Percentiles rank a stretch among this genome's conserved stretches.
Conservation (phyloP, 768 basidiomycete genomes). For the Serpula lacrymans region DNA sequence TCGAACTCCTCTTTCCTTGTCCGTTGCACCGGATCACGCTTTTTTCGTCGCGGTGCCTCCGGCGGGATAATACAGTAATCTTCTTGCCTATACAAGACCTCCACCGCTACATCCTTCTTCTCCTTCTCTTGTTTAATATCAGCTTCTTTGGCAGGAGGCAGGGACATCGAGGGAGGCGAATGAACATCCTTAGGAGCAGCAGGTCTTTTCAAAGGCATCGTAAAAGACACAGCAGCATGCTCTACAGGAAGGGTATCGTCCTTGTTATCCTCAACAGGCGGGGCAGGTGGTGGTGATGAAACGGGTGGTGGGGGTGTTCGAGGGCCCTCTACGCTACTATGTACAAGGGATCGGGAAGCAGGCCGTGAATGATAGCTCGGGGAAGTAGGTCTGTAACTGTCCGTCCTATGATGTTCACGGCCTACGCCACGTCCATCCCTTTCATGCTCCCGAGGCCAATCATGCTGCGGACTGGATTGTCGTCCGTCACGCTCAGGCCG, state of each 20-base stretch:
- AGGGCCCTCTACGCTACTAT: constrained; percentile 10
- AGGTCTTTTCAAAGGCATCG: constrained; percentile 41
- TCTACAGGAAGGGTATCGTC: constrained; percentile 30
- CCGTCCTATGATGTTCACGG: constrained; percentile 5
- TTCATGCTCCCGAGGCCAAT: constrained; percentile 11
- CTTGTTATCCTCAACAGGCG: constrained; percentile 31
- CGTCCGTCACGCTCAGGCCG: constrained; percentile 10
- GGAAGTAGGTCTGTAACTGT: constrained; percentile 7
- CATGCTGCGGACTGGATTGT: constrained; percentile 5
- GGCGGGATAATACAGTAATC: not conserved
- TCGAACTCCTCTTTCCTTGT: constrained; percentile 61
- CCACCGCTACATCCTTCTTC: constrained; percentile 14
- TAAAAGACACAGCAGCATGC: constrained; percentile 40
- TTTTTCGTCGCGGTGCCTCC: constrained; percentile 21
- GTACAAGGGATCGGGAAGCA: constrained; percentile 18
- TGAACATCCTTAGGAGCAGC: constrained; percentile 40
- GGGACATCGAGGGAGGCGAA: constrained; percentile 40
- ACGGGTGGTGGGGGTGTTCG: constrained; percentile 20
- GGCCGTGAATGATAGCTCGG: constrained; percentile 15
- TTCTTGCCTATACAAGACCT: too few species aligned
- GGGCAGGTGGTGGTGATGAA: constrained; percentile 32
- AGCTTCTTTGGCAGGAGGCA: constrained; percentile 27
- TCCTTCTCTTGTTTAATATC: constrained; percentile 23
- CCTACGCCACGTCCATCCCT: constrained; percentile 4
- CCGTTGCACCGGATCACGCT: constrained; percentile 45